Percentiles rank a stretch among this genome's conserved stretches.
phyloP scores from a whole-genome alignment of 805 yeast species.

The Candida bentonensis region DNA sequence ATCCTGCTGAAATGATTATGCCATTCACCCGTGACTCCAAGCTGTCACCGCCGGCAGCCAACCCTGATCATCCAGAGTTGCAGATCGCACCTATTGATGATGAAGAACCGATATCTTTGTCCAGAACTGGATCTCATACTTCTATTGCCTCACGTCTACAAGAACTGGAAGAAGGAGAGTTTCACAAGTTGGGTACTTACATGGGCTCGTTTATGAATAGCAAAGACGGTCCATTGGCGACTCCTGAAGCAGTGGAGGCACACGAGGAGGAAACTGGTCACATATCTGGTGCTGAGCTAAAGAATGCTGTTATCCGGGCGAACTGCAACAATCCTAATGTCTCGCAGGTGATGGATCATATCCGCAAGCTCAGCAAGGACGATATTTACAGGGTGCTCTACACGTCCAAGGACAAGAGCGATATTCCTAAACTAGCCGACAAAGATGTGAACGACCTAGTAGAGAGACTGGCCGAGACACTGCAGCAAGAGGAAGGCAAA shows the following conservation, averaged over 20 bases:
- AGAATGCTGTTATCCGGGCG: background rate
- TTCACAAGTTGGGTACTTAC: constrained; percentile 74
- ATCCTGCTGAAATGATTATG: background rate
- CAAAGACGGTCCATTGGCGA: background rate
- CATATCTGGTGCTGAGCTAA: background rate
- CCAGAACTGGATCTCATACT: constrained; percentile 16
- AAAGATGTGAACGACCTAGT: background rate
- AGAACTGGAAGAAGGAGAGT: constrained; percentile 86
- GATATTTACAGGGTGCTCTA: background rate
- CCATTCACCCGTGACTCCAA: background rate
- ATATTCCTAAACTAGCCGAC: background rate
- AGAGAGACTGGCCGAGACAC: background rate
- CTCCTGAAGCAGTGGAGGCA: background rate
- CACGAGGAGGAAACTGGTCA: background rate
- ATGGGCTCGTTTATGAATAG: constrained; percentile 19
- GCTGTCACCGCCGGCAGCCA: constrained; percentile 1
- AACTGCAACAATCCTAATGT: background rate
- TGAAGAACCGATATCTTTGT: constrained; percentile 3
- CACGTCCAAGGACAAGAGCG: background rate
- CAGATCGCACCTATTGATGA: constrained; percentile 13
- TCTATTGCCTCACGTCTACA: constrained; percentile 52
- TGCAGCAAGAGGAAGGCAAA: background rate
- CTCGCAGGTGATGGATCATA: background rate
- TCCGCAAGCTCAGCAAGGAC: background rate
- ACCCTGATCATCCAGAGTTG: constrained; percentile 8